Evolutionary conservation across 2,329 filamentous ascomycete species (phyloP).

Genomic region (Claviceps purpurea): DNA sequence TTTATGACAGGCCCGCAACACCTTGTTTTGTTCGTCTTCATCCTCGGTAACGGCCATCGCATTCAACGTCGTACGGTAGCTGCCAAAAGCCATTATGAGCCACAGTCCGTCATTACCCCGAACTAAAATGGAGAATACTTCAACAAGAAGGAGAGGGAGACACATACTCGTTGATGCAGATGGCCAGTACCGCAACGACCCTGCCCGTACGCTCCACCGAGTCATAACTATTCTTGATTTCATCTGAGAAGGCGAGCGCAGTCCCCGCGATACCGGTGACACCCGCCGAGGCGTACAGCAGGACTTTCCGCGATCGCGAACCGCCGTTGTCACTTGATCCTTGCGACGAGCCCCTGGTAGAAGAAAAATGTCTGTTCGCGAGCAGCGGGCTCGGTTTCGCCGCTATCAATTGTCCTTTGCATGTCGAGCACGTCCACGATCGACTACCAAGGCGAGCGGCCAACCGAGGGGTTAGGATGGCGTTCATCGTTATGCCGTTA

Average conservation of each 20-base stretch:
- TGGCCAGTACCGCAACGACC: constrained; percentile 58
- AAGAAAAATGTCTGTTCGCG: constrained; percentile 17
- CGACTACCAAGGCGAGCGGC: constrained; percentile 25
- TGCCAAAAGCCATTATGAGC: constrained; percentile 21
- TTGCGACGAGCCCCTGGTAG: constrained; percentile 13
- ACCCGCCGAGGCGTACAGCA: constrained; percentile 38
- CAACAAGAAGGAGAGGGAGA: constrained; percentile 1
- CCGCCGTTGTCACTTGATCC: constrained; percentile 8
- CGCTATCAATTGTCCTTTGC: constrained; percentile 26
- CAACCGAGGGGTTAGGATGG: constrained; percentile 24
- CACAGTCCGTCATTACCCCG: not conserved
- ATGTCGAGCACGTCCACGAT: constrained; percentile 34
- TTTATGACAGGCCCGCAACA: constrained; percentile 75
- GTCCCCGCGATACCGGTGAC: constrained; percentile 35
- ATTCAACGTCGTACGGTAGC: constrained; percentile 79
- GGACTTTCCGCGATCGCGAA: constrained; percentile 14
- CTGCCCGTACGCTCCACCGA: constrained; percentile 66
- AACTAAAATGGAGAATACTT: not conserved
- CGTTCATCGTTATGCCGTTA: constrained; percentile 25
- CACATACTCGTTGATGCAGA: constrained; percentile 77
- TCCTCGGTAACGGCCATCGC: constrained; percentile 48
- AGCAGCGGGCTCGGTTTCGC: constrained; percentile 16
- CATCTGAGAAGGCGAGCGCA: constrained; percentile 44
- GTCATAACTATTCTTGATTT: constrained; percentile 64
- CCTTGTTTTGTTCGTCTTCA: constrained; percentile 48